Evolutionary conservation across 2,329 filamentous ascomycete species (phyloP).

Genomic region (Xylaria sp.): DNA sequence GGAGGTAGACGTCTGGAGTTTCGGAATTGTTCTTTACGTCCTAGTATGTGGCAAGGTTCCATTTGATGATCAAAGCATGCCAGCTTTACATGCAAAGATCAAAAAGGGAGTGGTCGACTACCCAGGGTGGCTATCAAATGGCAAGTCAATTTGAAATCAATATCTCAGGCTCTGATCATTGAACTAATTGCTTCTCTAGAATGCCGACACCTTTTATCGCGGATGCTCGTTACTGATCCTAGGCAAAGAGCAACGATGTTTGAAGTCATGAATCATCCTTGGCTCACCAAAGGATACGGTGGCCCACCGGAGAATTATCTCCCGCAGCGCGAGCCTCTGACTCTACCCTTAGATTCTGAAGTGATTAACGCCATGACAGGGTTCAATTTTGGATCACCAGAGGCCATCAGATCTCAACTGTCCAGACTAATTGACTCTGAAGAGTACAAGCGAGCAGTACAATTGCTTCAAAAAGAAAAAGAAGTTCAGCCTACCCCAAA

Average conservation of each 20-base stretch:
- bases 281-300: slow-evolving; percentile 92
- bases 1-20: slow-evolving; percentile 98
- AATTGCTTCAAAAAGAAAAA: slow-evolving; percentile 70
- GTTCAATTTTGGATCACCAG: slow-evolving; percentile 92
- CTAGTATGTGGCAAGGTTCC: slow-evolving; percentile 97
- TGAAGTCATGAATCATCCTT: slow-evolving; percentile 94
- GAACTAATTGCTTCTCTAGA: slow-evolving; percentile 63
- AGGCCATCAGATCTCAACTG: slow-evolving; percentile 81
- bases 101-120: slow-evolving; percentile 97
- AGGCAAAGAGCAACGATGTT: slow-evolving; percentile 82
- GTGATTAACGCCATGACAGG: slow-evolving; percentile 95
- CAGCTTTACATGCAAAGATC: slow-evolving; percentile 96
- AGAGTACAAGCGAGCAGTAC: slow-evolving; percentile 88
- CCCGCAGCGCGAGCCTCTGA: slow-evolving; percentile 81
- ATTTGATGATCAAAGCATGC: slow-evolving; percentile 99
- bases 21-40: slow-evolving; percentile 96
- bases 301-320: slow-evolving; percentile 88
- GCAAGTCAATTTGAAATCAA: slow-evolving; percentile 58
- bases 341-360: slow-evolving; percentile 79
- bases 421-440: slow-evolving; percentile 89
- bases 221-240: slow-evolving; percentile 96
- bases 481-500: slow-evolving; percentile 62
- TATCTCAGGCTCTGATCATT: slow-evolving; percentile 12
- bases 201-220: slow-evolving; percentile 88
- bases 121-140: slow-evolving; percentile 87